phyloP scores from a whole-genome alignment of 2,329 filamentous ascomycete species.

The Aureobasidium sp. region DNA sequence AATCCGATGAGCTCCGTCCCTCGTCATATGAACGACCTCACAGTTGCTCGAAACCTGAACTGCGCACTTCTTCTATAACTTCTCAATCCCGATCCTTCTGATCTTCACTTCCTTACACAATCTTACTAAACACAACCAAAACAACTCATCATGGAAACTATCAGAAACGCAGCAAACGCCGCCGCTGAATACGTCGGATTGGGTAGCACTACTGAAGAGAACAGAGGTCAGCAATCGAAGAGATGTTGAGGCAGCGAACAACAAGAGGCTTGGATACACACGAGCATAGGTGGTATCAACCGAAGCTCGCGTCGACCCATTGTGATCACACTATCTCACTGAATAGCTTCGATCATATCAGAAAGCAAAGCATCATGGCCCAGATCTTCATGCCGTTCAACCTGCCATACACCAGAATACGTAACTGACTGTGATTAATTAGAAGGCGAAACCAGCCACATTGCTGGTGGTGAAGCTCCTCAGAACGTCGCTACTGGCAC shows the following conservation, averaged over 20 bases:
- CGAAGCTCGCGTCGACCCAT: neutral
- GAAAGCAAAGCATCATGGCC: neutral
- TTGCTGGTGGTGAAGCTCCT: conserved; percentile 5
- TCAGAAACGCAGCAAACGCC: conserved; percentile 11
- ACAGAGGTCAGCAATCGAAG: neutral
- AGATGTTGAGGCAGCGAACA: neutral
- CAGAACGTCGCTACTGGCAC: neutral
- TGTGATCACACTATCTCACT: neutral
- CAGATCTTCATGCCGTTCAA: neutral
- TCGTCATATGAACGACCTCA: conserved; percentile 3
- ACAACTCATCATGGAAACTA: conserved; percentile 4
- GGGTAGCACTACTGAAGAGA: neutral
- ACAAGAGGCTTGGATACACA: neutral
- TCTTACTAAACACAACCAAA: neutral
- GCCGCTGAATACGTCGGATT: conserved; percentile 4
- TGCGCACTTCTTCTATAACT: neutral
- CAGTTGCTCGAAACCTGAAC: neutral
- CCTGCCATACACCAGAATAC: too few species aligned
- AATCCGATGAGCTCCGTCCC: neutral
- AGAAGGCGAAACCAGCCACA: neutral
- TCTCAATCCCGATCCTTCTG: neutral
- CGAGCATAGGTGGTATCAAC: neutral
- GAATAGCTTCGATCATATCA: neutral
- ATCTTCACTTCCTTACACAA: neutral
- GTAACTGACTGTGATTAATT: neutral